Conservation (phyloP, 441 rosid species). For the Raphanus hybrid region DNA sequence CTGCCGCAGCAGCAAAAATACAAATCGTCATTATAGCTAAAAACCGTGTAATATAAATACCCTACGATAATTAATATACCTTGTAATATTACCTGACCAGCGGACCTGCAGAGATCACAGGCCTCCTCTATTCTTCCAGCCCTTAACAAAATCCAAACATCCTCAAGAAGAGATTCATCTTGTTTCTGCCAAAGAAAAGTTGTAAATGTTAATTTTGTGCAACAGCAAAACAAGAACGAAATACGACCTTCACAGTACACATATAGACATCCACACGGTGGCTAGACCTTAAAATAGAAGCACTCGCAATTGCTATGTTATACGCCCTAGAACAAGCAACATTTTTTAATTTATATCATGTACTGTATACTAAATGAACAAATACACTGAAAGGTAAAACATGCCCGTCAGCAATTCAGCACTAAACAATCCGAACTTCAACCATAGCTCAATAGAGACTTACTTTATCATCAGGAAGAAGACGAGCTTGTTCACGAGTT, state of each 20-base stretch:
- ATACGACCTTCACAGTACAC: slow-evolving; percentile 13
- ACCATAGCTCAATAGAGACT: slow-evolving; percentile 26
- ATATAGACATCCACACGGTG: slow-evolving; percentile 13
- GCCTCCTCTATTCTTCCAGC: slow-evolving; percentile 97
- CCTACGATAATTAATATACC: slow-evolving; percentile 11
- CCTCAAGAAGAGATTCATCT: slow-evolving; percentile 96
- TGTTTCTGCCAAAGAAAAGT: slow-evolving; percentile 67
- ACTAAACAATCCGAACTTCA: slow-evolving; percentile 23
- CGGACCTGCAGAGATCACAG: slow-evolving; percentile 90
- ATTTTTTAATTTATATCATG: slow-evolving; percentile 12
- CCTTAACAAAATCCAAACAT: slow-evolving; percentile 91
- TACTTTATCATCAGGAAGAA: slow-evolving; percentile 87
- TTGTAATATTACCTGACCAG: slow-evolving; percentile 76
- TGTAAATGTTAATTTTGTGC: background rate
- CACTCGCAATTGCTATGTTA: slow-evolving; percentile 3
- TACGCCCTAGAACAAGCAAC: slow-evolving; percentile 19
- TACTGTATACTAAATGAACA: slow-evolving; percentile 7
- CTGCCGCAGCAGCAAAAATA: slow-evolving; percentile 49
- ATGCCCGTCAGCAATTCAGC: slow-evolving; percentile 16
- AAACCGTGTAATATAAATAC: background rate
- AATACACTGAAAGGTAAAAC: background rate
- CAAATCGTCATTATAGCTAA: slow-evolving; percentile 2
- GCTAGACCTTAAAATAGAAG: slow-evolving; percentile 18
- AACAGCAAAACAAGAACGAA: background rate
- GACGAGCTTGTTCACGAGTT: slow-evolving; percentile 89